Evolutionary conservation across 208 protist genomes (phyloP).

Genomic region (Naegleria fowleri): DNA sequence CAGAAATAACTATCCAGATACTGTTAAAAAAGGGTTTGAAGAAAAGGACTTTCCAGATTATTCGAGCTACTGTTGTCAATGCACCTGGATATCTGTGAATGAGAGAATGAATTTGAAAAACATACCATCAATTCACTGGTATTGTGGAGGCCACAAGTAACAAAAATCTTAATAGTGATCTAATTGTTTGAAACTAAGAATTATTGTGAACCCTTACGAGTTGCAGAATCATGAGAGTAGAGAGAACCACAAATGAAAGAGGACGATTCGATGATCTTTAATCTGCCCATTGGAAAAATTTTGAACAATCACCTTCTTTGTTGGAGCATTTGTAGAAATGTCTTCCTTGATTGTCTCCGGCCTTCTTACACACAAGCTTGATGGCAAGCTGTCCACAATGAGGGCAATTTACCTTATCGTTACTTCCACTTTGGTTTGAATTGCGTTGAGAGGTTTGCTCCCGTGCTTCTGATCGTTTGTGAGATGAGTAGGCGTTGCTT

Average conservation of each 20-base stretch:
- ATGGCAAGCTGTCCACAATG: background rate
- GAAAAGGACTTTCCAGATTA: background rate
- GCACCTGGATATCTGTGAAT: background rate
- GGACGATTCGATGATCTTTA: background rate
- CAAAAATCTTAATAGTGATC: too few species aligned
- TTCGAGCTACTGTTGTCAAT: slow-evolving; percentile 6
- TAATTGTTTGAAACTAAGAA: too few species aligned
- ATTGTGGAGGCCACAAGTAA: background rate
- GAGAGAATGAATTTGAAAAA: background rate
- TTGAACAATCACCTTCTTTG: background rate
- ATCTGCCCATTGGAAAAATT: slow-evolving; percentile 7
- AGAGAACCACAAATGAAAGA: too few species aligned
- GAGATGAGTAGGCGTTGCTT: background rate
- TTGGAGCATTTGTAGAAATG: slow-evolving; percentile 8
- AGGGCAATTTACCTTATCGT: background rate
- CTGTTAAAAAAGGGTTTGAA: background rate
- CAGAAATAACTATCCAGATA: slow-evolving; percentile 13
- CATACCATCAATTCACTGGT: background rate
- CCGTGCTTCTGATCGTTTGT: background rate
- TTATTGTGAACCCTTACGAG: too few species aligned
- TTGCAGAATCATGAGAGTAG: too few species aligned
- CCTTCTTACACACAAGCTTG: background rate
- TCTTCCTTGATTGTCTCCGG: background rate
- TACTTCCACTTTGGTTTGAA: background rate
- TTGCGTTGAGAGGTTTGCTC: background rate